These are phyloP conservation scores for Ogataea neopini DNA, from an alignment of 805 yeast genomes.

Conservation along the genomic window DNA sequence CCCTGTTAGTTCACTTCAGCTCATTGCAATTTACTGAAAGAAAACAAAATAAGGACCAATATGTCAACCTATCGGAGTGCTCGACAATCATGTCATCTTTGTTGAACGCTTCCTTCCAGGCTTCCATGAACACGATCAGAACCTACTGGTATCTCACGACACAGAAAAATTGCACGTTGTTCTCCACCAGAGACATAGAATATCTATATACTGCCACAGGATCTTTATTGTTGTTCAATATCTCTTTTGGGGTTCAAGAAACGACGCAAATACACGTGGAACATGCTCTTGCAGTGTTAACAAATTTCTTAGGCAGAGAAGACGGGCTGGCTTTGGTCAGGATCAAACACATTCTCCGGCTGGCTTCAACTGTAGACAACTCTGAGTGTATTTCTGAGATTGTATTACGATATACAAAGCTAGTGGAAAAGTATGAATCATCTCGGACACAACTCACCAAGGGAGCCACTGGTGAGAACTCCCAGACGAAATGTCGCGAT, in stretches of 20 bases:
- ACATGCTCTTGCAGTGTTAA: constrained; percentile 62
- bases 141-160: constrained; percentile 66
- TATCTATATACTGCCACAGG: constrained; percentile 72
- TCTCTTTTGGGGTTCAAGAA: constrained; percentile 73
- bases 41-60: constrained; percentile 36
- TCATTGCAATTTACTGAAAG: constrained; percentile 48
- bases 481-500: background rate
- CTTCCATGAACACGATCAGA: constrained; percentile 66
- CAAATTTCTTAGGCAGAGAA: constrained; percentile 64
- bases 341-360: constrained; percentile 54
- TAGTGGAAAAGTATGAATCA: background rate
- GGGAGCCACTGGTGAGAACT: background rate
- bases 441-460: background rate
- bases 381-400: constrained; percentile 7
- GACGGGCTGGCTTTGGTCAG: constrained; percentile 70
- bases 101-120: constrained; percentile 70
- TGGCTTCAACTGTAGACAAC: constrained; percentile 8
- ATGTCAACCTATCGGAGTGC: constrained; percentile 58
- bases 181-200: constrained; percentile 78
- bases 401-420: constrained; percentile 4
- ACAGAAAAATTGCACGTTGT: constrained; percentile 64
- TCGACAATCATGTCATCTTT: constrained; percentile 61
- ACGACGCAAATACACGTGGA: constrained; percentile 67
- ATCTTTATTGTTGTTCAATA: constrained; percentile 64
- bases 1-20: constrained; percentile 67